A percentile compares a stretch with the other conserved stretches of the same genome.
Evolutionary conservation across 352 stramenopile species (phyloP).

Genomic region (Phytophthora kernoviae): DNA sequence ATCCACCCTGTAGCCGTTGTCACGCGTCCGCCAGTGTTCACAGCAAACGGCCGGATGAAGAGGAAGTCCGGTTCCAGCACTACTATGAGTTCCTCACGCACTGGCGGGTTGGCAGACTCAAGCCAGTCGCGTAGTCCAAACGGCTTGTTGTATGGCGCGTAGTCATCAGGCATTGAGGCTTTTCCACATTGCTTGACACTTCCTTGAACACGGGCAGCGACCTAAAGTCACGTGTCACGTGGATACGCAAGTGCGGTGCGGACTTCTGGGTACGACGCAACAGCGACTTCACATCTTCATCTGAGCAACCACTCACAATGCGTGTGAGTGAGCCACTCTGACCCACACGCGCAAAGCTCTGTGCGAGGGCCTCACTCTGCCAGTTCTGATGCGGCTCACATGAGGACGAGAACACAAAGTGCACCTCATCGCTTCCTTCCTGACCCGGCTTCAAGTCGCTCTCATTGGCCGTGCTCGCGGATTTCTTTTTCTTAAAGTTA

Average conservation of each 20-base stretch:
- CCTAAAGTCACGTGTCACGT: constrained; percentile 62
- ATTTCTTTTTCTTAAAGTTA: constrained; percentile 51
- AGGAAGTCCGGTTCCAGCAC: constrained; percentile 77
- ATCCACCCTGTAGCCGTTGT: constrained; percentile 53
- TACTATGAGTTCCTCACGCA: constrained; percentile 59
- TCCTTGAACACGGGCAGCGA: constrained; percentile 36
- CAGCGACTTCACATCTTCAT: constrained; percentile 45
- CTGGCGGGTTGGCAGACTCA: constrained; percentile 58
- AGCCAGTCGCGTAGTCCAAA: constrained; percentile 82
- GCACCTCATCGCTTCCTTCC: constrained; percentile 58
- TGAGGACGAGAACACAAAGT: constrained; percentile 80
- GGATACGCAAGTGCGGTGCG: constrained; percentile 53
- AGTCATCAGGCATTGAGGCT: constrained; percentile 43
- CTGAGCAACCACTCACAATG: constrained; percentile 68
- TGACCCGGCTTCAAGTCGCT: constrained; percentile 37
- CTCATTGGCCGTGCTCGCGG: not conserved
- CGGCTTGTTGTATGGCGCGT: constrained; percentile 69
- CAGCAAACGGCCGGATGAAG: constrained; percentile 64
- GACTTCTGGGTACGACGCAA: constrained; percentile 37
- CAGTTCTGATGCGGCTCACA: constrained; percentile 71
- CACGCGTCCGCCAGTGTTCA: constrained; percentile 70
- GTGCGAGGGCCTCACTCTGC: constrained; percentile 72
- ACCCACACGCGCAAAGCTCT: constrained; percentile 62
- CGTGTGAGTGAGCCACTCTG: constrained; percentile 71
- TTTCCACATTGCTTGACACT: constrained; percentile 20